phyloP scores from a whole-genome alignment of 192 early-diverging fungal genomes.

The Rhizoclosmatium globosum region DNA sequence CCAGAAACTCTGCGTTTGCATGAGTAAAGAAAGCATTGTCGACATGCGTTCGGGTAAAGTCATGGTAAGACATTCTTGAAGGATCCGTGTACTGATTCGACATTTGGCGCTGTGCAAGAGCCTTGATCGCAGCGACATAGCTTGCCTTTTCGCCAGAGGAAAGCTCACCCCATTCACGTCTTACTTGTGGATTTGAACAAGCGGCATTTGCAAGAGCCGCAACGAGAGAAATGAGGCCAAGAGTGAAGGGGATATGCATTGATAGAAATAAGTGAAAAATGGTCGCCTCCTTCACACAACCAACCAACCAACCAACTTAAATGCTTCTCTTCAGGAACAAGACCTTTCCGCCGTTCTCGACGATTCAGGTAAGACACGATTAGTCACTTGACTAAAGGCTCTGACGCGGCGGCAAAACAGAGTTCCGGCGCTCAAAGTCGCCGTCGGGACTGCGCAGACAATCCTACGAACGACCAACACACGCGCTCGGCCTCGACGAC shows the following conservation, averaged over 20 bases:
- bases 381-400: slow-evolving; percentile 1
- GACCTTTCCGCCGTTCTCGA: slow-evolving; percentile 47
- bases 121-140: slow-evolving; percentile 30
- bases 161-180: slow-evolving; percentile 23
- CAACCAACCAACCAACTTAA: no score
- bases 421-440: slow-evolving; percentile 16
- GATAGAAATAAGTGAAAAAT: no score
- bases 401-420: background rate
- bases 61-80: slow-evolving; percentile 9
- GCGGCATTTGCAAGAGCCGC: background rate
- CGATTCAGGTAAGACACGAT: slow-evolving; percentile 15
- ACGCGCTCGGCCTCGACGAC: background rate
- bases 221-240: no score
- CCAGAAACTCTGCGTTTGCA: slow-evolving; percentile 8
- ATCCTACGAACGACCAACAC: slow-evolving; percentile 10
- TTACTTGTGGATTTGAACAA: slow-evolving; percentile 6
- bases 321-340: slow-evolving; percentile 31
- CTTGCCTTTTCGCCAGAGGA: background rate
- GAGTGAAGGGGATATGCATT: no score
- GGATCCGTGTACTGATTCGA: background rate
- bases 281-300: no score
- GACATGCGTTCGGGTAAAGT: slow-evolving; percentile 19
- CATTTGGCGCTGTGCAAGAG: slow-evolving; percentile 3
- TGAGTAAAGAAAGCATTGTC: background rate
- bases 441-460: slow-evolving; percentile 18